phyloP scores from a whole-genome alignment of 768 basidiomycete genomes.

The Lanmaoa rubissima region DNA sequence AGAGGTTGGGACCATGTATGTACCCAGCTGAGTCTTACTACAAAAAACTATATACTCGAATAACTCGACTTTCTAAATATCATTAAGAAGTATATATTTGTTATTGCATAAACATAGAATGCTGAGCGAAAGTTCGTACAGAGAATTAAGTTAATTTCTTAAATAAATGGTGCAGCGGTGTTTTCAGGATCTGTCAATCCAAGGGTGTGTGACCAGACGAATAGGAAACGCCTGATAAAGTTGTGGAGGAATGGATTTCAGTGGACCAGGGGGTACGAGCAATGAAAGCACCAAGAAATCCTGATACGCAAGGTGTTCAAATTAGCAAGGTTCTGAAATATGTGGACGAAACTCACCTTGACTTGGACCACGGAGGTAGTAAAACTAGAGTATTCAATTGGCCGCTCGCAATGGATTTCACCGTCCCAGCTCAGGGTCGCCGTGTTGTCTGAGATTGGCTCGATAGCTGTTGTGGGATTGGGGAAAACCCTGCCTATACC shows the following conservation, averaged over 20 bases:
- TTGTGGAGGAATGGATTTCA: slow-evolving; percentile 35
- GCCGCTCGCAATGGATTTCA: slow-evolving; percentile 40
- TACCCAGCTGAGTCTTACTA: background rate
- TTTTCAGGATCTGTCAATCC: slow-evolving; percentile 31
- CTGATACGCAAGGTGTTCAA: slow-evolving; percentile 32
- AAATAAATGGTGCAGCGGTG: slow-evolving; percentile 12
- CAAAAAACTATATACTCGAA: background rate
- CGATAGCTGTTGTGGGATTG: slow-evolving; percentile 40
- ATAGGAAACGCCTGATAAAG: slow-evolving; percentile 54
- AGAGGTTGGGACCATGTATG: background rate
- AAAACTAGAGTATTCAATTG: slow-evolving; percentile 50
- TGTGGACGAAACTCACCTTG: slow-evolving; percentile 38
- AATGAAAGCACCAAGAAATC: slow-evolving; percentile 58
- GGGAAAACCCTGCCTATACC: slow-evolving; percentile 45
- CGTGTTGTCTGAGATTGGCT: slow-evolving; percentile 25
- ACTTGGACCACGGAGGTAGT: slow-evolving; percentile 45
- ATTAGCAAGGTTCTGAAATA: background rate
- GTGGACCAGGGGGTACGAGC: slow-evolving; percentile 37
- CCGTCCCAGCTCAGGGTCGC: slow-evolving; percentile 63
- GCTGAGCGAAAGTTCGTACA: background rate
- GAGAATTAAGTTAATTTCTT: slow-evolving; percentile 16
- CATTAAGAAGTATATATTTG: slow-evolving; percentile 7
- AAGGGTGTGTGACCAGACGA: slow-evolving; percentile 61
- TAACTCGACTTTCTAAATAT: background rate
- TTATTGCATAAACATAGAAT: slow-evolving; percentile 1